Evolutionary conservation across 2,329 filamentous ascomycete genomes (phyloP).

Genomic region (Fusarium burgessii): DNA sequence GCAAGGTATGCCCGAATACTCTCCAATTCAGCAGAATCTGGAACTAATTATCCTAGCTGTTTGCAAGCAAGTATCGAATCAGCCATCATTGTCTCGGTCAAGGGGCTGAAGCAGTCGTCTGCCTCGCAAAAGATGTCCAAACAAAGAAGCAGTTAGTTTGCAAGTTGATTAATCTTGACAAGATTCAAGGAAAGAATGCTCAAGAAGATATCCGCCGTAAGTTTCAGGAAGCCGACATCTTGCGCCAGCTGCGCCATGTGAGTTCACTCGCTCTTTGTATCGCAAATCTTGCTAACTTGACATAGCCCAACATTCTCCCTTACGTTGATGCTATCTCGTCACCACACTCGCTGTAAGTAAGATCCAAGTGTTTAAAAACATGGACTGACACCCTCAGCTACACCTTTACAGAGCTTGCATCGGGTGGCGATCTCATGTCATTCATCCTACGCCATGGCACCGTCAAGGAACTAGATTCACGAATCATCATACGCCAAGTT

Average conservation of each 20-base stretch:
- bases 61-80: constrained; percentile 51
- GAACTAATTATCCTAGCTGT: constrained; percentile 44
- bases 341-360: constrained; percentile 58
- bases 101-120: constrained; percentile 54
- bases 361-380: background rate
- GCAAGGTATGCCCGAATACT: constrained; percentile 43
- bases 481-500: constrained; percentile 62
- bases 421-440: constrained; percentile 66
- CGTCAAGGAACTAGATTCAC: constrained; percentile 57
- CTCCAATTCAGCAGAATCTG: too few species aligned
- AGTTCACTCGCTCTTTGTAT: constrained; percentile 33
- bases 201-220: constrained; percentile 53
- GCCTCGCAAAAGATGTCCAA: constrained; percentile 58
- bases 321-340: constrained; percentile 65
- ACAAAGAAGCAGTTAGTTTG: constrained; percentile 74
- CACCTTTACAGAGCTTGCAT: constrained; percentile 68
- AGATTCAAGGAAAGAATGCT: constrained; percentile 42
- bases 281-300: constrained; percentile 21
- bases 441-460: constrained; percentile 54
- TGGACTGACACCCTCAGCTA: constrained; percentile 53
- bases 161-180: constrained; percentile 70
- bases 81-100: constrained; percentile 53
- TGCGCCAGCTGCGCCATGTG: constrained; percentile 67
- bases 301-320: constrained; percentile 66
- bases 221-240: constrained; percentile 64